These are phyloP conservation scores for Apiotrichum mycotoxinovorans DNA, from an alignment of 1,284 basidiomycete species.

Conservation along the genomic window DNA sequence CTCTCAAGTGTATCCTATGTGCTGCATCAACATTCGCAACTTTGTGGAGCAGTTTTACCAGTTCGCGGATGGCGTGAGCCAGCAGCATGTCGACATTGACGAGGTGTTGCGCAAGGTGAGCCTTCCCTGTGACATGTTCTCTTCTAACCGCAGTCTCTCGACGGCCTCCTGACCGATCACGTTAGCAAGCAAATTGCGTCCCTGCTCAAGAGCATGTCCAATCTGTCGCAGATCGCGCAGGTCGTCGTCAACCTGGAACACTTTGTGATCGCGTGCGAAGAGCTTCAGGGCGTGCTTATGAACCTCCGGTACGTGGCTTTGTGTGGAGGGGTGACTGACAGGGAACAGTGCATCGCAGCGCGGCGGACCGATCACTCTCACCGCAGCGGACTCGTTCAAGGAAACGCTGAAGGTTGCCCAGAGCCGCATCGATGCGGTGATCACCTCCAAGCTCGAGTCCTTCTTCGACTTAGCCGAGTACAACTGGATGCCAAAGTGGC, in stretches of 20 bases:
- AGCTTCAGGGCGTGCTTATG: slow-evolving; percentile 82
- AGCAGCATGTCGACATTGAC: slow-evolving; percentile 88
- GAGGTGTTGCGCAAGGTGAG: slow-evolving; percentile 80
- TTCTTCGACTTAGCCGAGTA: slow-evolving; percentile 95
- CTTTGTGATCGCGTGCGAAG: slow-evolving; percentile 78
- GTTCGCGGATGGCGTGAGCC: slow-evolving; percentile 89
- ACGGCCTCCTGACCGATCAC: slow-evolving; percentile 74
- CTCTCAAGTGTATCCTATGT: slow-evolving; percentile 91
- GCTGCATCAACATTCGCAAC: slow-evolving; percentile 90
- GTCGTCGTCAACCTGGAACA: slow-evolving; percentile 91
- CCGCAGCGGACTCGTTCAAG: slow-evolving; percentile 56
- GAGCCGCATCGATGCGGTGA: slow-evolving; percentile 73
- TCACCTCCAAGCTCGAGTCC: slow-evolving; percentile 90
- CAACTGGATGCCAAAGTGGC: slow-evolving; percentile 71
- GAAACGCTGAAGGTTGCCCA: slow-evolving; percentile 68
- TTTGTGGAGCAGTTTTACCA: slow-evolving; percentile 97
- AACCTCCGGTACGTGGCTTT: slow-evolving; percentile 57
- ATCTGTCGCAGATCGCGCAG: slow-evolving; percentile 90
- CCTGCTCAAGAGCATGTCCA: slow-evolving; percentile 66
- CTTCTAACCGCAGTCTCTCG: slow-evolving; percentile 64
- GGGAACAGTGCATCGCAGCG: slow-evolving; percentile 67
- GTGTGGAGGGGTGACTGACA: neutral
- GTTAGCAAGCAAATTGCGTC: slow-evolving; percentile 74
- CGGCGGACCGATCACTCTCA: slow-evolving; percentile 62
- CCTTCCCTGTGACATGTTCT: neutral